Evolutionary conservation across 2,329 filamentous ascomycete genomes (phyloP).

Genomic region (Talaromyces verruculosus): DNA sequence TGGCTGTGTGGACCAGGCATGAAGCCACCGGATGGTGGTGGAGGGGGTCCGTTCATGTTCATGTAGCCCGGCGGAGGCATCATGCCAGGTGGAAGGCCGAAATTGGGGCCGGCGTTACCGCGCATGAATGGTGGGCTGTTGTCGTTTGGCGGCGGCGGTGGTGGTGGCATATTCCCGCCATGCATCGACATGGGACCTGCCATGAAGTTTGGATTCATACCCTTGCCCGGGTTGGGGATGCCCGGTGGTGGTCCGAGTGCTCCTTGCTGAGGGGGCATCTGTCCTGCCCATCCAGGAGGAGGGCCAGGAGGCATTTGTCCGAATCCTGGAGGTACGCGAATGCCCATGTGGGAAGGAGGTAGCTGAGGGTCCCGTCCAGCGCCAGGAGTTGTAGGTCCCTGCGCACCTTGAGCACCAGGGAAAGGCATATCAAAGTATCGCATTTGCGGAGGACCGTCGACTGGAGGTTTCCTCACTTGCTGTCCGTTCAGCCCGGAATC

Average conservation of each 20-base stretch:
- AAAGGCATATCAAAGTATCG: slow-evolving; percentile 41
- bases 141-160: slow-evolving; percentile 31
- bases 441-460: slow-evolving; percentile 38
- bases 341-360: slow-evolving; percentile 34
- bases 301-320: slow-evolving; percentile 37
- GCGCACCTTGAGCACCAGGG: slow-evolving; percentile 23
- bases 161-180: slow-evolving; percentile 28
- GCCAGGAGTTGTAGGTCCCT: slow-evolving; percentile 23
- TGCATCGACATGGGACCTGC: slow-evolving; percentile 39
- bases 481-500: slow-evolving; percentile 35
- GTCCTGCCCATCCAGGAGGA: slow-evolving; percentile 42
- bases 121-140: slow-evolving; percentile 42
- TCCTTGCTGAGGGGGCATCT: slow-evolving; percentile 36
- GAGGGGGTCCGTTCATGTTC: slow-evolving; percentile 40
- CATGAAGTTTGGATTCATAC: slow-evolving; percentile 41
- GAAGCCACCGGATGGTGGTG: slow-evolving; percentile 33
- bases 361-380: slow-evolving; percentile 9
- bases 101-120: slow-evolving; percentile 30
- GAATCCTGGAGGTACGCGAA: slow-evolving; percentile 48
- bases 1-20: slow-evolving; percentile 36
- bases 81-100: slow-evolving; percentile 45
- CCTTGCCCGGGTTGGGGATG: slow-evolving; percentile 38
- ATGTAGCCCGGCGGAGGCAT: slow-evolving; percentile 49
- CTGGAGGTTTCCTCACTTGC: slow-evolving; percentile 37
- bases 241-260: slow-evolving; percentile 42